Evolutionary conservation across 805 yeast genomes (phyloP), one percentile per base, ranked within the genome.

Genomic region (Danielia reshetovae): DNA sequence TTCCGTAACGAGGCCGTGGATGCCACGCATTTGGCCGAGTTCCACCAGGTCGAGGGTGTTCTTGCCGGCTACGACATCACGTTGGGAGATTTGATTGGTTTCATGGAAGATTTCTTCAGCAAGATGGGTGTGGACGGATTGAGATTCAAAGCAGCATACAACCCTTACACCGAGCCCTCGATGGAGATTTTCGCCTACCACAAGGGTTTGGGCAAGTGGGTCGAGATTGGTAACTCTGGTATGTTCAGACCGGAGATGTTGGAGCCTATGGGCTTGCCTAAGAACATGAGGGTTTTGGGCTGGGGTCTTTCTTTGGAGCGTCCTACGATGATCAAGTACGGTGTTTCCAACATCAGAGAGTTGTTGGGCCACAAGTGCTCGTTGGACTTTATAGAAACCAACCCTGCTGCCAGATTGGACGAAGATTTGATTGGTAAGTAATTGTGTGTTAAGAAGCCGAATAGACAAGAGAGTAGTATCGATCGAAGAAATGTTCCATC

Each of bases 191-290:
- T 83, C 63, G 93, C 97, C 32, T 93, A 86, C 84, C 99, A 93
- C 67, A 81, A 79, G 51, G 96, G 96, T 32, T 75, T 93, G 53
- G 81, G 75, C 51, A 93, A 87, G 62, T 94, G 98, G 98, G 98
- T 93, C 44, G 99, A 93, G 72, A 90, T 93, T 55, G 99, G 99
- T 63, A 93, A 93, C 74, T 88, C 97, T 13, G 99, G 99, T 62
- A 84, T 93, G 96, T 93, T 93, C 75, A 81, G 99, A 68, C 98
- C 99, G 10, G 99, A 93, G 69, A 93, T 93, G 99, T 74, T 94
- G 59, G 96, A 88, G 68, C 70, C 96, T 29, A 90, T 93, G 97
- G 99, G 99, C 23, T 75, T 93, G 55, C 98, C 98, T 40, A 81
- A 81, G 70, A 84, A 86, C 59, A 65, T 94, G 70, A 77, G 97